Conservation (phyloP, 2,329 filamentous ascomycete genomes). For the Arthrobotrys conoides region DNA sequence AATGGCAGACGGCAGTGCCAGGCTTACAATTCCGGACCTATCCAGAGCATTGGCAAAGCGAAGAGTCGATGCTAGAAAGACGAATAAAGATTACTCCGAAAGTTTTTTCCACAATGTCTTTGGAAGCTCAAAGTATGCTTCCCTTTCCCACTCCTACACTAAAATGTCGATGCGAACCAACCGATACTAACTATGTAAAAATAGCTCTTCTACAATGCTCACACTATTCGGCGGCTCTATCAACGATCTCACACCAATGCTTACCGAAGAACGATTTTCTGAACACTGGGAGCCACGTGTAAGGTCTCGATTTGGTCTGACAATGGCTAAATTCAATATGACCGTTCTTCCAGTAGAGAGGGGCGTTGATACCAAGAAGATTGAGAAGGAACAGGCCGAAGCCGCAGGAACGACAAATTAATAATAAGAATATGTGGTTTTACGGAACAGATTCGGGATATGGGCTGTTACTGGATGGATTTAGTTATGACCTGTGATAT, state of each 20-base stretch:
- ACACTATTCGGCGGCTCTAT: constrained; percentile 67
- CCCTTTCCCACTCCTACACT: background rate
- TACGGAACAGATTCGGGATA: background rate
- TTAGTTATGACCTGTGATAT: constrained; percentile 6
- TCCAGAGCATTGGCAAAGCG: constrained; percentile 64
- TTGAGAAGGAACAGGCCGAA: constrained; percentile 56
- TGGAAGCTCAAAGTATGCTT: constrained; percentile 67
- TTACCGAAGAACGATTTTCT: constrained; percentile 67
- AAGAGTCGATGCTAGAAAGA: constrained; percentile 66
- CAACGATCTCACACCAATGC: constrained; percentile 67
- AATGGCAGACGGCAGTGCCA: constrained; percentile 64
- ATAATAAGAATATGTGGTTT: background rate
- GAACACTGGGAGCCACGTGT: constrained; percentile 68
- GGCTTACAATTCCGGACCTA: constrained; percentile 67
- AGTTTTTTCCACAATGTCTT: constrained; percentile 67
- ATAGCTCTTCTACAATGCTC: constrained; percentile 68
- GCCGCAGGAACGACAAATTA: constrained; percentile 16
- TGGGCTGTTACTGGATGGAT: background rate
- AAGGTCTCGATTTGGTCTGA: constrained; percentile 66
- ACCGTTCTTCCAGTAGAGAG: constrained; percentile 67
- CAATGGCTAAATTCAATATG: constrained; percentile 68
- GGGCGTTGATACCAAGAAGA: constrained; percentile 65
- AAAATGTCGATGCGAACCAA: background rate
- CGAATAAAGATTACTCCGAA: constrained; percentile 66
- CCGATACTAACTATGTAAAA: background rate